Base-by-base conservation (phyloP, 1,284 basidiomycete genomes). In the Apiotrichum akiyoshidainum region DNA sequence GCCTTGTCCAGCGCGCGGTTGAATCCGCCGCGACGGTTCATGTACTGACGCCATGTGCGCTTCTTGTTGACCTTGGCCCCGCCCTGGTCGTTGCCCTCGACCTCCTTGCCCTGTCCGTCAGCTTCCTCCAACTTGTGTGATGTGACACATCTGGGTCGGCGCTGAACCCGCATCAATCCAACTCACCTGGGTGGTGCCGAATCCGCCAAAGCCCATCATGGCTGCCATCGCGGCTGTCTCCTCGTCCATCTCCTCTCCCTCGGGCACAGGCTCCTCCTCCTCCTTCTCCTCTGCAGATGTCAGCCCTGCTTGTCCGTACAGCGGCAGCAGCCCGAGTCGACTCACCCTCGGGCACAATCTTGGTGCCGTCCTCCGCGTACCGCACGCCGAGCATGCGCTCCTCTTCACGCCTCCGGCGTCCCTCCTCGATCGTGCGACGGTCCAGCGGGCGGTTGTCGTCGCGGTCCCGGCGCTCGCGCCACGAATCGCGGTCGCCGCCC, bases 191-290 rank as follows among this genome's bases (percentile, higher is more conserved):
- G 94, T 96, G 0, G 86, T 83, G 9, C 88, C 91, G 73, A 98
- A 98, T 1, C 91, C 90, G 50, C 80, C 75, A 70, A 98, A 81
- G 46, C 94, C 94, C 90, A 98, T 93, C 84, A 87, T 85, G 33
- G 87, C 84, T 81, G 88, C 89, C 88, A 97, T 92, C 50, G 84
- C 86, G 46, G 83, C 83, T 39, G 91, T 77, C 44, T 79, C 78
- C 39, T 77, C 78, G 40, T 77, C 89, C 57, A 88, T 87, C 33
- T 84, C 86, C 55, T 86, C 84, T 17, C 81, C 83, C 67, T 88
- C 87, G 13, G 83, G 85, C 60, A 87, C 86, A 6, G 21, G 19
- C 22, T 39, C 19, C 12, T 35, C 33, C 34, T 48, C 26, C 31
- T 50, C 48, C 46, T 48, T 35, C 48, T 50, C 48, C 37, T 50